Percentiles rank a stretch among this genome's conserved stretches.
These are phyloP conservation scores for Dactylellina drechsleri DNA, from an alignment of 2,329 filamentous ascomycete species.

Conservation along the genomic window DNA sequence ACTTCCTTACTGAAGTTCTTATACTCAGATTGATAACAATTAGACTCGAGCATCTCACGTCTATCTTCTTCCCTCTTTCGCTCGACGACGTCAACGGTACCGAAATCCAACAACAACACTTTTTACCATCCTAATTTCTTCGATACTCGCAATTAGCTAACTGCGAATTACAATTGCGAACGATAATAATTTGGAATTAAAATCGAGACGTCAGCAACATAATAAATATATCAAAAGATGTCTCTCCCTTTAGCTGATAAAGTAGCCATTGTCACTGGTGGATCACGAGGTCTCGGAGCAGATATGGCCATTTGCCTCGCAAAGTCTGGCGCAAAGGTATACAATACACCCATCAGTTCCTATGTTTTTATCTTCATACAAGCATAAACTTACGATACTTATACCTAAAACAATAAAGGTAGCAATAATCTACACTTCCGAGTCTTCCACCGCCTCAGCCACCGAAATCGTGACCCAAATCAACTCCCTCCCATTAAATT, in stretches of 20 bases:
- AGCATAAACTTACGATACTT: neutral
- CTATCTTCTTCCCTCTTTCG: too few species aligned
- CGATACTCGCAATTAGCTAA: too few species aligned
- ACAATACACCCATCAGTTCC: neutral
- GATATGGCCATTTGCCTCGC: constrained; percentile 39
- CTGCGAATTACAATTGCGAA: too few species aligned
- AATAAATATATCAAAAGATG: too few species aligned
- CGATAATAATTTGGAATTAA: too few species aligned
- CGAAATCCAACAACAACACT: too few species aligned
- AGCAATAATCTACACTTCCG: constrained; percentile 45
- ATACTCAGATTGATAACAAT: too few species aligned
- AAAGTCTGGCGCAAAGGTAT: constrained; percentile 51
- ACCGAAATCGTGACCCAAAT: constrained; percentile 36
- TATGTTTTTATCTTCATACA: neutral
- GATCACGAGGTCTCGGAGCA: constrained; percentile 41
- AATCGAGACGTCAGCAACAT: too few species aligned
- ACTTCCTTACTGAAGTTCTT: too few species aligned
- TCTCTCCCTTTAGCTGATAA: constrained; percentile 33
- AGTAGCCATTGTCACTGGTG: constrained; percentile 48
- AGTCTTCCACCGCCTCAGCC: constrained; percentile 20
- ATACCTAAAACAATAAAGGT: constrained; percentile 9
- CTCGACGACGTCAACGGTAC: too few species aligned
- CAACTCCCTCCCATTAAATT: constrained; percentile 33
- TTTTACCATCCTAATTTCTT: too few species aligned
- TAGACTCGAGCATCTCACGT: too few species aligned